A percentile compares a stretch with the other conserved stretches of the same genome.
These are phyloP conservation scores for Chaetomium cochliodes DNA, from an alignment of 495 filamentous ascomycete genomes.

Conservation along the genomic window DNA sequence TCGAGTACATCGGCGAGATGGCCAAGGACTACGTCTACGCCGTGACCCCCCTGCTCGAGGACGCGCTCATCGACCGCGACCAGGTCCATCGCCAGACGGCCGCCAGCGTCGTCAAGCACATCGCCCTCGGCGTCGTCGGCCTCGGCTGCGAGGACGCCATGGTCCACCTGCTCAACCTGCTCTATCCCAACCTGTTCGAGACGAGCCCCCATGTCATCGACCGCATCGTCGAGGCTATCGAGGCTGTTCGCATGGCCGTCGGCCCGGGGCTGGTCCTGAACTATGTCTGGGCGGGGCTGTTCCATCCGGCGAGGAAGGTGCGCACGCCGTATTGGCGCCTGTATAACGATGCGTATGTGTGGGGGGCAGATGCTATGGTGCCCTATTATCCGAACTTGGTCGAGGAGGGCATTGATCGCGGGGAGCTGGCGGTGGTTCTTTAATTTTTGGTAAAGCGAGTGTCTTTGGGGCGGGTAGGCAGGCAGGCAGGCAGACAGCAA, in stretches of 20 bases:
- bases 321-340: slow-evolving; percentile 88
- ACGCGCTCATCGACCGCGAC: slow-evolving; percentile 95
- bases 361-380: slow-evolving; percentile 88
- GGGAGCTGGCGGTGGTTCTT: slow-evolving; percentile 81
- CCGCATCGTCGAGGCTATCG: slow-evolving; percentile 92
- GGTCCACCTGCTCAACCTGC: slow-evolving; percentile 92
- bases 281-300: slow-evolving; percentile 95
- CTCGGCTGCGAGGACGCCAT: slow-evolving; percentile 98
- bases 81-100: slow-evolving; percentile 98
- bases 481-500: background rate
- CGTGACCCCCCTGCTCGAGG: slow-evolving; percentile 93
- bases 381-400: slow-evolving; percentile 88
- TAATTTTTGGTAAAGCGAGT: slow-evolving; percentile 37
- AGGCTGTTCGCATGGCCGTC: slow-evolving; percentile 91
- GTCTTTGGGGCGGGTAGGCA: background rate
- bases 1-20: slow-evolving; percentile 99
- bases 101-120: slow-evolving; percentile 93
- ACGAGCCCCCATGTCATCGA: slow-evolving; percentile 98
- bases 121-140: slow-evolving; percentile 92
- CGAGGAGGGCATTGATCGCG: slow-evolving; percentile 69
- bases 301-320: slow-evolving; percentile 95
- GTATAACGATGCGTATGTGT: slow-evolving; percentile 97
- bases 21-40: slow-evolving; percentile 99
- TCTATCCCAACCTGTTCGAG: slow-evolving; percentile 97
- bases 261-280: slow-evolving; percentile 91